Percentiles rank a stretch among this genome's conserved stretches.
These are phyloP conservation scores for Hypsizygus ulmarius DNA, from an alignment of 1,284 basidiomycete genomes.

Conservation along the genomic window DNA sequence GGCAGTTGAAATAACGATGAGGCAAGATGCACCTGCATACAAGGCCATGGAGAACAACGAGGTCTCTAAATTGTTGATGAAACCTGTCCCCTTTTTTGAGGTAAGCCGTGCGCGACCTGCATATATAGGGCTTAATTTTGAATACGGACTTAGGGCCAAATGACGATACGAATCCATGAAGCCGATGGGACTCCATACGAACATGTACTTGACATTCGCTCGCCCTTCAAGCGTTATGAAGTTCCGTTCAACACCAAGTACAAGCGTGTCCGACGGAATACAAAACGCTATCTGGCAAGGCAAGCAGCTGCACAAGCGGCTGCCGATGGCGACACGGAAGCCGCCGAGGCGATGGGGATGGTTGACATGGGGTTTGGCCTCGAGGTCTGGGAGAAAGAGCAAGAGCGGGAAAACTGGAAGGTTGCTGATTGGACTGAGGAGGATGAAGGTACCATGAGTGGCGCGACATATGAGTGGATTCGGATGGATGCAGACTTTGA, in stretches of 20 bases:
- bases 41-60: conserved; percentile 68
- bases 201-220: conserved; percentile 92
- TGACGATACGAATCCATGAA: conserved; percentile 99
- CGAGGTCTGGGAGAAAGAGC: conserved; percentile 94
- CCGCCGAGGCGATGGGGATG: conserved; percentile 91
- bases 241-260: conserved; percentile 99
- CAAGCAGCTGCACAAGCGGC: conserved; percentile 93
- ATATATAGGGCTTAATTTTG: conserved; percentile 7
- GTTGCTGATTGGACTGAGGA: conserved; percentile 99
- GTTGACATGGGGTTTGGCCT: conserved; percentile 96
- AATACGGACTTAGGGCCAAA: conserved; percentile 67
- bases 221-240: conserved; percentile 86
- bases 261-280: conserved; percentile 93
- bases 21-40: conserved; percentile 82
- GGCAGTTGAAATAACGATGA: conserved; percentile 94
- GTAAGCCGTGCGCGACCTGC: conserved; percentile 33
- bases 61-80: conserved; percentile 64
- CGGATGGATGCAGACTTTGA: conserved; percentile 98
- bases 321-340: conserved; percentile 86
- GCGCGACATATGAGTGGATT: conserved; percentile 99
- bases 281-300: conserved; percentile 91
- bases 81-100: conserved; percentile 88
- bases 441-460: conserved; percentile 90
- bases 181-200: conserved; percentile 99
- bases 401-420: conserved; percentile 91